Evolutionary conservation across 2,329 filamentous ascomycete species (phyloP), one percentile per base, ranked within the genome.

Genomic region (Teratosphaeria zuluensis): DNA sequence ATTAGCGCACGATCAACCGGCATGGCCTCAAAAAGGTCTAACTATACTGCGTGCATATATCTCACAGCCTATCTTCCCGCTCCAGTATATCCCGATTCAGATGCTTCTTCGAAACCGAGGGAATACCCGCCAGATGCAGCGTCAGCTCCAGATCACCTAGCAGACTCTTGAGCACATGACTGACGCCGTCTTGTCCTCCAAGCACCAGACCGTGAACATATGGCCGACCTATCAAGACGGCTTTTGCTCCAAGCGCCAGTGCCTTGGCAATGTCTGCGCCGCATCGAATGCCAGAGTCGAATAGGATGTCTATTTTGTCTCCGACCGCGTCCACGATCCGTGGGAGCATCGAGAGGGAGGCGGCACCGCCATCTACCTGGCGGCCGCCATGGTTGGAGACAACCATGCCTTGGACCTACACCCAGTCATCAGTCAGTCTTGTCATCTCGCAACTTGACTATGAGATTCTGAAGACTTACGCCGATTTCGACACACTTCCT

Each of bases 261-360:
- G 79, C 79, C 61, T 82, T 82, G 55, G 78, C 72, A 33, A 80
- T 73, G 67, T 82, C 79, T 2, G 70, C 74, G 3, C 79, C 79
- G 6, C 74, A 76, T 11, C 78, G 71, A 46, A 81, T 72, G 1
- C 80, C 79, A 14, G 74, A 77, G 64, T 82, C 80, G 58, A 82
- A 81, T 12, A 81, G 70, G 2, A 81, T 71, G 1, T 75, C 77
- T 3, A 77, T 46, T 56, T 70, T 71, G 56, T 75, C 72, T 14
- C 74, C 81, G 0, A 84, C 84, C 0, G 81, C 82, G 8, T 84
- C 81, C 58, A 83, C 81, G 59, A 87, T 83, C 62, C 84, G 77
- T 0, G 82, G 80, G 53, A 87, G 72, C 68, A 84, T 68, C 70
- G 83, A 77, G 53, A 81, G 66, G 53, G 74, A 78, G 8, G 74